phyloP scores from a whole-genome alignment of 2,329 filamentous ascomycete genomes.

The Parastagonospora avenae region DNA sequence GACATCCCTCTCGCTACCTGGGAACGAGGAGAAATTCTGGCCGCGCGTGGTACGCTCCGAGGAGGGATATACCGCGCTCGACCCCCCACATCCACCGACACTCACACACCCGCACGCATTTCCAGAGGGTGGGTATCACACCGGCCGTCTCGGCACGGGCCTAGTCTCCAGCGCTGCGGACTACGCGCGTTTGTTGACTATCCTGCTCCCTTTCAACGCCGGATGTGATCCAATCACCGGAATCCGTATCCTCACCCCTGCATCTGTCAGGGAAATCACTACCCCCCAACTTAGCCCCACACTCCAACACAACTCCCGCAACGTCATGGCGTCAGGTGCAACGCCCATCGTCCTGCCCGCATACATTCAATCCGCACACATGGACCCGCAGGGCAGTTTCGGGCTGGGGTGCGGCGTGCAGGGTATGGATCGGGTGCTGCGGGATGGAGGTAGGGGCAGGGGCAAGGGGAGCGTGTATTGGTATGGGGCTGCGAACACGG shows the following conservation, averaged over 20 bases:
- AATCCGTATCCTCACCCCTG: conserved; percentile 12
- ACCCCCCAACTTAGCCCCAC: conserved; percentile 16
- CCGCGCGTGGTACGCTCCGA: conserved; percentile 59
- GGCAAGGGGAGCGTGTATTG: conserved; percentile 30
- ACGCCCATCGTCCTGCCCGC: conserved; percentile 27
- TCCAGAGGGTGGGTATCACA: conserved; percentile 20
- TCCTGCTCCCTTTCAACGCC: conserved; percentile 21
- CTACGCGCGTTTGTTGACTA: conserved; percentile 17
- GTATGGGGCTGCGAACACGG: conserved; percentile 32
- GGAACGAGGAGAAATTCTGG: conserved; percentile 50
- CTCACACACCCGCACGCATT: conserved; percentile 12
- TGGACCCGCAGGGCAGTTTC: conserved; percentile 49
- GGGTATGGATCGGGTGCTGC: conserved; percentile 43
- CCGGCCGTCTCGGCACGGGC: conserved; percentile 22
- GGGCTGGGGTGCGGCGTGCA: conserved; percentile 58
- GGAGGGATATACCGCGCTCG: conserved; percentile 15
- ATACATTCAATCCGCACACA: conserved; percentile 54
- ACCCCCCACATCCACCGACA: conserved; percentile 10
- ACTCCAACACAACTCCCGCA: conserved; percentile 22
- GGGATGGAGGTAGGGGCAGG: conserved; percentile 18
- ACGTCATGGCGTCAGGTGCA: conserved; percentile 20
- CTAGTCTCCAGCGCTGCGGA: conserved; percentile 21
- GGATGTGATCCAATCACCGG: conserved; percentile 21
- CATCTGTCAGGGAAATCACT: conserved; percentile 16
- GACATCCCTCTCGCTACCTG: conserved; percentile 47